Conservation (phyloP, 805 yeast genomes). For the Schwanniomyces vanrijiae region DNA sequence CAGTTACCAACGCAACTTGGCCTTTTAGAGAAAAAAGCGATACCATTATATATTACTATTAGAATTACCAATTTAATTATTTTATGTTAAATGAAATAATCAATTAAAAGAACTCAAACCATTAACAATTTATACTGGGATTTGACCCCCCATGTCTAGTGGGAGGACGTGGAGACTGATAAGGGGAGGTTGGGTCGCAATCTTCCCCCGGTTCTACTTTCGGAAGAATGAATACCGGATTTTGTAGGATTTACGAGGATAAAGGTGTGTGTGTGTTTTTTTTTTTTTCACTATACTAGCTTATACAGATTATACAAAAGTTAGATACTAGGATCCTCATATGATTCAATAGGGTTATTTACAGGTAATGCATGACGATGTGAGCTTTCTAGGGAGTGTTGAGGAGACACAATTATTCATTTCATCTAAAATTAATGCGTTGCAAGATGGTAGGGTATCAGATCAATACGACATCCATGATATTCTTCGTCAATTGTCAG, state of each 20-base stretch:
- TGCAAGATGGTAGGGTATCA: background rate
- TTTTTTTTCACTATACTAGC: too few relatives aligned
- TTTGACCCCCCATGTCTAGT: too few relatives aligned
- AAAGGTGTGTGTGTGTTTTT: background rate
- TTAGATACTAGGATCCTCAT: too few relatives aligned
- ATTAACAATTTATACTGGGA: too few relatives aligned
- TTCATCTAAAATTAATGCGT: background rate
- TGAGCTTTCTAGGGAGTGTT: background rate
- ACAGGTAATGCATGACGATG: background rate
- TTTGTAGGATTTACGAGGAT: background rate
- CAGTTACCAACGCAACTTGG: constrained; percentile 47
- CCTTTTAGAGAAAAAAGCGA: constrained; percentile 38
- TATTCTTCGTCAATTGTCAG: constrained; percentile 1
- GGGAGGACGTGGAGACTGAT: too few relatives aligned
- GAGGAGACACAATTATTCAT: background rate
- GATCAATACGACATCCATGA: background rate
- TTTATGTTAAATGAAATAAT: too few relatives aligned
- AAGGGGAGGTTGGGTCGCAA: too few relatives aligned
- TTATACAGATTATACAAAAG: too few relatives aligned
- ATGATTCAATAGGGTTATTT: too few relatives aligned
- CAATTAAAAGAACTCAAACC: background rate
- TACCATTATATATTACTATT: background rate
- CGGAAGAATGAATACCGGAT: background rate
- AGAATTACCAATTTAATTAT: background rate
- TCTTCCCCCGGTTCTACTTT: background rate